Conservation (phyloP, 768 basidiomycete genomes). For the Tylopilus subfusipes region DNA sequence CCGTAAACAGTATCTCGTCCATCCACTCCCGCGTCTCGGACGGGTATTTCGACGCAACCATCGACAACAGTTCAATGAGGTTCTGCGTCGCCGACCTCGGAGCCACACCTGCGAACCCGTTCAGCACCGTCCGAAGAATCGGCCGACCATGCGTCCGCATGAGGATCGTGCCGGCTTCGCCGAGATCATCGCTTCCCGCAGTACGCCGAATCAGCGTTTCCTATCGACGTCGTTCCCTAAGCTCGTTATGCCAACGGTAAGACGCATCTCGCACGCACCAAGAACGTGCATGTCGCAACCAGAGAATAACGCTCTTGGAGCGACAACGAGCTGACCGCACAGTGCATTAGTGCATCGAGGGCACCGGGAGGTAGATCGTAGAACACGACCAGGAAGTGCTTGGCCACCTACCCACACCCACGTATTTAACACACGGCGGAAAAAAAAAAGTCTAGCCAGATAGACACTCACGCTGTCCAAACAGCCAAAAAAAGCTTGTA, state of each 20-base stretch:
- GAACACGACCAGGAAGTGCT: constrained; percentile 58
- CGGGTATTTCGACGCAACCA: constrained; percentile 56
- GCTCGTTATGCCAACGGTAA: neutral
- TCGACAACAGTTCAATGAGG: constrained; percentile 76
- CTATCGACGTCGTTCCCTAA: constrained; percentile 32
- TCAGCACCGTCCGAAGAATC: constrained; percentile 70
- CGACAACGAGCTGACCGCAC: constrained; percentile 60
- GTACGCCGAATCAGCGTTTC: constrained; percentile 63
- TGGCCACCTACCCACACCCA: constrained; percentile 37
- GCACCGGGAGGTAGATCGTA: constrained; percentile 61
- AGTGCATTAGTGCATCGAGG: constrained; percentile 66
- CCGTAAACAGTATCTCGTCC: constrained; percentile 63
- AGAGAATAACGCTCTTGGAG: constrained; percentile 85
- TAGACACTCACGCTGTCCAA: constrained; percentile 60
- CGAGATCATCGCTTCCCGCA: constrained; percentile 58
- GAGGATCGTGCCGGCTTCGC: constrained; percentile 49
- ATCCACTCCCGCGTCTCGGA: constrained; percentile 66
- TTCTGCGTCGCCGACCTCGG: constrained; percentile 82
- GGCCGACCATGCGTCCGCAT: constrained; percentile 54
- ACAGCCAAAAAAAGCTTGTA: constrained; percentile 84
- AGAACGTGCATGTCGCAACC: constrained; percentile 75
- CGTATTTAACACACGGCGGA: neutral
- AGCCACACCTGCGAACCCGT: constrained; percentile 79
- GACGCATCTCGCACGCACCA: constrained; percentile 49
- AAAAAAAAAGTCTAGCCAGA: neutral